These are phyloP conservation scores for Phytopythium delawarense DNA, from an alignment of 352 stramenopile genomes.

Conservation along the genomic window DNA sequence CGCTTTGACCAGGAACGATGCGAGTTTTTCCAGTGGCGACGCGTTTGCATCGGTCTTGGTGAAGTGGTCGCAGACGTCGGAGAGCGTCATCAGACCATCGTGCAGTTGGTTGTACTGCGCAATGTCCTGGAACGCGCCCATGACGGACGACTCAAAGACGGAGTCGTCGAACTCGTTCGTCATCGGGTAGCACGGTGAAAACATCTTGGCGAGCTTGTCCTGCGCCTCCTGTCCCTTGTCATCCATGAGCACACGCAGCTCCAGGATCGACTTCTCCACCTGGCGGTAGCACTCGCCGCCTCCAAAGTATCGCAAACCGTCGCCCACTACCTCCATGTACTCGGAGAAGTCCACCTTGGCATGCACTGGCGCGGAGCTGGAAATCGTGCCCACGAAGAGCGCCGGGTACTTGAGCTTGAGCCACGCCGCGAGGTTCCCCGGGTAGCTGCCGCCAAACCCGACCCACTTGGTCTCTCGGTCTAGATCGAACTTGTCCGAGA, in stretches of 20 bases:
- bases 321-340: conserved; percentile 87
- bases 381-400: conserved; percentile 89
- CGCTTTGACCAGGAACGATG: conserved; percentile 53
- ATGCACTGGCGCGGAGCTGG: conserved; percentile 89
- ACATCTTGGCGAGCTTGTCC: conserved; percentile 39
- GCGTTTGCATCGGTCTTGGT: conserved; percentile 14
- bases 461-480: conserved; percentile 75
- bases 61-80: conserved; percentile 65
- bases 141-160: conserved; percentile 70
- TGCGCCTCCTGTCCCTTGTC: conserved; percentile 33
- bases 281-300: conserved; percentile 76
- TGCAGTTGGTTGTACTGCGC: conserved; percentile 68
- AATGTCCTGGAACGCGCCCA: conserved; percentile 77
- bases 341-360: conserved; percentile 78
- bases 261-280: conserved; percentile 53
- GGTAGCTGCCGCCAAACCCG: conserved; percentile 94
- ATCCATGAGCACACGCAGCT: conserved; percentile 55
- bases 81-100: conserved; percentile 43
- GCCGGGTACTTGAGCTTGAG: conserved; percentile 92
- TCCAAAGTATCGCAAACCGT: conserved; percentile 77
- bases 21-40: conserved; percentile 34
- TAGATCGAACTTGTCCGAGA: conserved; percentile 66
- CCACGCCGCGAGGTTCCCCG: conserved; percentile 92
- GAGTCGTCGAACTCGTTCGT: conserved; percentile 78
- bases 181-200: conserved; percentile 70